These are phyloP conservation scores for Gaeumannomyces tritici DNA, from an alignment of 2,329 filamentous ascomycete species.

Conservation along the genomic window DNA sequence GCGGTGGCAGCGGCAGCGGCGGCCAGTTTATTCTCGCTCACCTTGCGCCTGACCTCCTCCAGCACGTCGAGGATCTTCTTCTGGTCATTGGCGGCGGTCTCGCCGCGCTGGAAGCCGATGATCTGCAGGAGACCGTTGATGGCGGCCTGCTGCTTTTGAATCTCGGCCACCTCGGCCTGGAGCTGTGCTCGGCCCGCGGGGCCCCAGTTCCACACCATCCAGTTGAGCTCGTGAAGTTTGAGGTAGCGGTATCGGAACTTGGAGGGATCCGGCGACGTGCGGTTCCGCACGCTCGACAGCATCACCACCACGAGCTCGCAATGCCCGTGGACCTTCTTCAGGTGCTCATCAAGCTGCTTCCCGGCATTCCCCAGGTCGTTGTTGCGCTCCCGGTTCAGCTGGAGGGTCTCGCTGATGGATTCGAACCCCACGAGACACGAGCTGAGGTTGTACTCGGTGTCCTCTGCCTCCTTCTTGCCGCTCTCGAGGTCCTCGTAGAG, in stretches of 20 bases:
- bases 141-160: constrained; percentile 6
- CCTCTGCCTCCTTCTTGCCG: constrained; percentile 7
- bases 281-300: neutral
- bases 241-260: constrained; percentile 12
- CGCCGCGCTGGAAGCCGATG: neutral
- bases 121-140: no score
- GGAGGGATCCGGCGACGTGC: constrained; percentile 5
- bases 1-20: neutral
- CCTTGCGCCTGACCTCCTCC: neutral
- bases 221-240: constrained; percentile 10
- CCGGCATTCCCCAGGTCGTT: neutral
- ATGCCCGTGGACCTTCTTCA: neutral
- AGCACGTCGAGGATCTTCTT: neutral
- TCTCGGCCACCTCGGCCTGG: constrained; percentile 11
- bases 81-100: neutral
- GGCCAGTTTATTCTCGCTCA: neutral
- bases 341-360: neutral
- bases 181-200: constrained; percentile 15
- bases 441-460: constrained; percentile 3
- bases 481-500: constrained; percentile 14
- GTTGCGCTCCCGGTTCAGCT: neutral
- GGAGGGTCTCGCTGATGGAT: neutral
- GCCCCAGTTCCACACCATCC: constrained; percentile 14
- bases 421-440: constrained; percentile 12
- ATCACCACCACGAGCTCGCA: neutral